phyloP scores from a whole-genome alignment of 495 filamentous ascomycete species.

The Talaromyces nanjingensis region DNA sequence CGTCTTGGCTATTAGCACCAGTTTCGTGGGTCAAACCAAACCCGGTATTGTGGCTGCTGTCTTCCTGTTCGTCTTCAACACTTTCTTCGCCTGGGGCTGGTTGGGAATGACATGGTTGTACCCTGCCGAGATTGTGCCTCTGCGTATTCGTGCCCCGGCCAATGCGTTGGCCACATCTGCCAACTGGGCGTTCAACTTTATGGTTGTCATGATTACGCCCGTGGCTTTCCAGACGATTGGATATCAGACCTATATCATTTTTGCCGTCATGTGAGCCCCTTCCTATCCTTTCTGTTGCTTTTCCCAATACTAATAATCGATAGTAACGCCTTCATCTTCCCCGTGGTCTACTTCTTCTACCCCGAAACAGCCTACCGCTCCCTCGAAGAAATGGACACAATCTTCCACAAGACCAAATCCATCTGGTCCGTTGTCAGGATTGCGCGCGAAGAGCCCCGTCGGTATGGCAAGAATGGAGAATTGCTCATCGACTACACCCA shows the following conservation, averaged over 20 bases:
- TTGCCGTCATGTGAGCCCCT: slow-evolving; percentile 57
- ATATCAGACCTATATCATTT: slow-evolving; percentile 72
- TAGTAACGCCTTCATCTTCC: slow-evolving; percentile 64
- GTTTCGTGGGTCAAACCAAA: slow-evolving; percentile 28
- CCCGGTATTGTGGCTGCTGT: slow-evolving; percentile 45
- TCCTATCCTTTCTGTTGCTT: slow-evolving; percentile 10
- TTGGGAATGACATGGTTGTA: slow-evolving; percentile 74
- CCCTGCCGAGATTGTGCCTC: slow-evolving; percentile 64
- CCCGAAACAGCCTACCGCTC: slow-evolving; percentile 68
- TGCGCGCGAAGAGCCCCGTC: slow-evolving; percentile 53
- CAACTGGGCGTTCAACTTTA: slow-evolving; percentile 45
- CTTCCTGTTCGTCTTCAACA: slow-evolving; percentile 69
- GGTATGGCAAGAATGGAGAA: slow-evolving; percentile 68
- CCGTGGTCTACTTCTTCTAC: slow-evolving; percentile 67
- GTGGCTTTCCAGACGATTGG: slow-evolving; percentile 59
- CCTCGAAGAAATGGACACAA: slow-evolving; percentile 68
- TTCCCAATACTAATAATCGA: not conserved
- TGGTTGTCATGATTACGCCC: slow-evolving; percentile 68
- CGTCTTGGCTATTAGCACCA: slow-evolving; percentile 49
- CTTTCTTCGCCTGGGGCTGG: slow-evolving; percentile 73
- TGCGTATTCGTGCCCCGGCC: slow-evolving; percentile 65
- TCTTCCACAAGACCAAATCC: slow-evolving; percentile 58
- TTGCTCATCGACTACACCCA: slow-evolving; percentile 54
- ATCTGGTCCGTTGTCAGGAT: slow-evolving; percentile 53
- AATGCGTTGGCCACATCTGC: slow-evolving; percentile 61